Evolutionary conservation across 2,329 filamentous ascomycete species (phyloP), one percentile per base, ranked within the genome.

Genomic region (Penicillium aurantiogriseum): DNA sequence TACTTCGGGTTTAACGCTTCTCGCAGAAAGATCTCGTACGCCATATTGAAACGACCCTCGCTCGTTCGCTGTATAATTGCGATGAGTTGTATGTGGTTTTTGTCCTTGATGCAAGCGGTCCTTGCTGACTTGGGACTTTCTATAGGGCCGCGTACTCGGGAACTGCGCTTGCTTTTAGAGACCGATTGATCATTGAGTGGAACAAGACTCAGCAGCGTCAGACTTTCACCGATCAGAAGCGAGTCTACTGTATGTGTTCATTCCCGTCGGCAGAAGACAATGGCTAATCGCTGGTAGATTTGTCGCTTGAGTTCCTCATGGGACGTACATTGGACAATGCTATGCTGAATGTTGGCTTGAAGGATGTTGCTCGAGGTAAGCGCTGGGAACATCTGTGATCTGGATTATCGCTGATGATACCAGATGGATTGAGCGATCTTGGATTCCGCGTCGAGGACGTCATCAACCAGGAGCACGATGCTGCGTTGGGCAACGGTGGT

Each of bases 231-330:
- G 94, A 97, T 73, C 87, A 86, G 77, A 99, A 99, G 83, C 87
- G 94, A 60, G 85, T 99, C 67, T 99, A 99, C 80, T 99, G 84
- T 86, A 78, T 65, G 81, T 60, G n/a, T 38, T 56, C 56, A 54
- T 57, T 56, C 47, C 6, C 13, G 4, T 10, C 27, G 4, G 1
- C 5, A 27, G 17, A 39, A 17, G 8, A 27, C 6, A 35, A 33
- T 36, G 21, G 35, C 54, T 56, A 42, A 56, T n/a, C 9, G n/a
- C 13, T 10, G 21, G 23, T 65, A 87, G 84, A 99, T 74, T 85
- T 99, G 59, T 97, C 92, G 66, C 85, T 99, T 57, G 94, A 99
- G 77, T 99, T 99, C 70, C 80, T 99, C 69, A 99, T 99, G 94
- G 94, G 94, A 42, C 85, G 94, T 72, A 90, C 94, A 46, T 80